Conservation (phyloP, 1,139 yeast species). For the Taphrina sp. region DNA sequence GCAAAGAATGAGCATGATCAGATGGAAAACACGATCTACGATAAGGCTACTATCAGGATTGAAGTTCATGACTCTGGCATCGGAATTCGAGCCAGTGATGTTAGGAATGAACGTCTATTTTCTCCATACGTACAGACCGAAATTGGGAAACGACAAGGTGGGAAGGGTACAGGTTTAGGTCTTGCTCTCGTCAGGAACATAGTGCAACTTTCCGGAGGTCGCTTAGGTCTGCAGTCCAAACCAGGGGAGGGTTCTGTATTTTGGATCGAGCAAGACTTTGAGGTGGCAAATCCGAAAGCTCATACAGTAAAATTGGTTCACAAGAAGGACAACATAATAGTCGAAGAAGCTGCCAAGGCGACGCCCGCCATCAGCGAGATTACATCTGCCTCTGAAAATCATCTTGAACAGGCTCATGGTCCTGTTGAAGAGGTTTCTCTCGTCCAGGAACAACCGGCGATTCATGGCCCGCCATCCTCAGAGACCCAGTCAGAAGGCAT, state of each 20-base stretch:
- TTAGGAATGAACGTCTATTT: slow-evolving; percentile 19
- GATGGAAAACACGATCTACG: not conserved
- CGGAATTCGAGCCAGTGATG: slow-evolving; percentile 25
- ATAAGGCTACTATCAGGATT: slow-evolving; percentile 21
- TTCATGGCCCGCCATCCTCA: not conserved
- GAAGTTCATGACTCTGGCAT: slow-evolving; percentile 30
- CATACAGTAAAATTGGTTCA: too few relatives aligned
- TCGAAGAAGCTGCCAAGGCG: too few relatives aligned
- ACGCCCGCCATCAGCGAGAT: not conserved
- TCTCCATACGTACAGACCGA: slow-evolving; percentile 32
- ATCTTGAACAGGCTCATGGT: not conserved
- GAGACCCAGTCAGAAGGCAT: too few relatives aligned
- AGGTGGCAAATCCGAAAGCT: slow-evolving; percentile 12
- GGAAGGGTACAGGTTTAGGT: slow-evolving; percentile 31
- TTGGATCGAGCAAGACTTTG: slow-evolving; percentile 29
- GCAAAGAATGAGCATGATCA: not conserved
- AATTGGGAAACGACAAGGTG: slow-evolving; percentile 30
- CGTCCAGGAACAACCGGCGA: not conserved
- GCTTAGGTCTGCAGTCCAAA: slow-evolving; percentile 21
- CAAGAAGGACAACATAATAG: too few relatives aligned
- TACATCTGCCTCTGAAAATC: not conserved
- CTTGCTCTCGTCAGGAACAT: slow-evolving; percentile 31
- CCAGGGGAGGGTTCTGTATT: slow-evolving; percentile 24
- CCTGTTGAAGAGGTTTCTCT: not conserved
- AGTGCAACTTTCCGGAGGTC: slow-evolving; percentile 29